phyloP scores from a whole-genome alignment of 1,139 yeast species.

The Yamadazyma diddensiae region DNA sequence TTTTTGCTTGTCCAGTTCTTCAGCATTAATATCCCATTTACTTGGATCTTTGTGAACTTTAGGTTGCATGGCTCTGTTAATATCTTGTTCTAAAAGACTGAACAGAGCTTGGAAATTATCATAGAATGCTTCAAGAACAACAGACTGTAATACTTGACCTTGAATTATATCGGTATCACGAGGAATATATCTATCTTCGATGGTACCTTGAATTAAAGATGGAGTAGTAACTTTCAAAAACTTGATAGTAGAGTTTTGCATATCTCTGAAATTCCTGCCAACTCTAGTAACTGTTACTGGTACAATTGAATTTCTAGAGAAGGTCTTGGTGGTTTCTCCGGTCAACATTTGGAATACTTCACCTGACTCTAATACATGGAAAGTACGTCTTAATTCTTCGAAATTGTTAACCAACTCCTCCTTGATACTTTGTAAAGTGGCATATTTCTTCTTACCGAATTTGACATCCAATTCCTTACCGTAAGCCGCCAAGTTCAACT shows the following conservation, averaged over 20 bases:
- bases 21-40: conserved; percentile 84
- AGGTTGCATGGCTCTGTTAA: conserved; percentile 54
- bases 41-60: conserved; percentile 54
- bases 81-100: conserved; percentile 65
- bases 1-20: conserved; percentile 57
- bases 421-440: conserved; percentile 82
- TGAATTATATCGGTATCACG: conserved; percentile 45
- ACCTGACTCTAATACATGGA: conserved; percentile 60
- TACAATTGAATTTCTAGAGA: conserved; percentile 68
- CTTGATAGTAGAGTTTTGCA: conserved; percentile 30
- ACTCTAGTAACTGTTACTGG: conserved; percentile 70
- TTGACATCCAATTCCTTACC: conserved; percentile 86
- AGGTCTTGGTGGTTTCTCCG: conserved; percentile 73
- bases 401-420: conserved; percentile 85
- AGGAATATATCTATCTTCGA: conserved; percentile 66
- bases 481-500: conserved; percentile 83
- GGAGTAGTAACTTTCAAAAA: conserved; percentile 64
- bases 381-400: conserved; percentile 76
- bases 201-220: conserved; percentile 71
- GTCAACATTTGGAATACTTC: conserved; percentile 89
- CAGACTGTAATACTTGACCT: conserved; percentile 88
- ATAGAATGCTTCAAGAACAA: conserved; percentile 66
- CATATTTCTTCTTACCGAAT: conserved; percentile 73
- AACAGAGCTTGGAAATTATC: conserved; percentile 71
- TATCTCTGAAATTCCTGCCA: conserved; percentile 43